A percentile compares a stretch with the other conserved stretches of the same genome.
phyloP scores from a whole-genome alignment of 2,329 filamentous ascomycete species.

The Exophiala oligosperma region DNA sequence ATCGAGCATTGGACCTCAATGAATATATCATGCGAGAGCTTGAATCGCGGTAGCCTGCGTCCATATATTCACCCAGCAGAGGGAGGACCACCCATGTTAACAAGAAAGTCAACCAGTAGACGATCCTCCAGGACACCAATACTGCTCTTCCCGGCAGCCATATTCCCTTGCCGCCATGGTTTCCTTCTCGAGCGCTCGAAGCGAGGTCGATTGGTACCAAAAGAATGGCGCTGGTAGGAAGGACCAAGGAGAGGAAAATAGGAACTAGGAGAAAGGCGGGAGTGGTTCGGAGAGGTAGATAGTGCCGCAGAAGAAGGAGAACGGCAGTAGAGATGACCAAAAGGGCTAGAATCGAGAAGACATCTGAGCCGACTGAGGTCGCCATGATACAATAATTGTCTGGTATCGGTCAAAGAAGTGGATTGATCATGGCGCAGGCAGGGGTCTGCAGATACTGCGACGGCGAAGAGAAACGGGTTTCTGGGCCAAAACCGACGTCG shows the following conservation, averaged over 20 bases:
- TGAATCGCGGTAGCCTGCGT: conserved; percentile 87
- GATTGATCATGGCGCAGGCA: conserved; percentile 4
- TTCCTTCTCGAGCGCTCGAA: conserved; percentile 67
- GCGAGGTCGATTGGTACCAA: conserved; percentile 95
- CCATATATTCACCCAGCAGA: conserved; percentile 89
- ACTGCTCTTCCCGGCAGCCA: conserved; percentile 80
- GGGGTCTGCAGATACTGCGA: neutral
- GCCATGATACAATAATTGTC: conserved; percentile 28
- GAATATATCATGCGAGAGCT: conserved; percentile 81
- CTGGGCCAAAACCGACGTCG: neutral
- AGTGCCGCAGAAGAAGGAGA: conserved; percentile 82
- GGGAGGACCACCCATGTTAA: conserved; percentile 96
- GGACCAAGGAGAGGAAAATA: conserved; percentile 91
- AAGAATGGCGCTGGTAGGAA: conserved; percentile 87
- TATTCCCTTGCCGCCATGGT: conserved; percentile 68
- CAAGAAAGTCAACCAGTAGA: conserved; percentile 95
- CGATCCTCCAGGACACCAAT: conserved; percentile 88
- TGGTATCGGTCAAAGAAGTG: neutral
- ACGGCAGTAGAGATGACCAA: conserved; percentile 73
- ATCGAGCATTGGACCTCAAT: conserved; percentile 81
- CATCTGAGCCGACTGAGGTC: conserved; percentile 69
- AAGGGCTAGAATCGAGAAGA: conserved; percentile 74
- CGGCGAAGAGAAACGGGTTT: neutral
- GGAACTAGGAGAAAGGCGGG: conserved; percentile 87
- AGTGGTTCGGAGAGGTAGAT: conserved; percentile 84